phyloP scores from a whole-genome alignment of 163 green algal species.

The Trebouxia gelatinosa region DNA sequence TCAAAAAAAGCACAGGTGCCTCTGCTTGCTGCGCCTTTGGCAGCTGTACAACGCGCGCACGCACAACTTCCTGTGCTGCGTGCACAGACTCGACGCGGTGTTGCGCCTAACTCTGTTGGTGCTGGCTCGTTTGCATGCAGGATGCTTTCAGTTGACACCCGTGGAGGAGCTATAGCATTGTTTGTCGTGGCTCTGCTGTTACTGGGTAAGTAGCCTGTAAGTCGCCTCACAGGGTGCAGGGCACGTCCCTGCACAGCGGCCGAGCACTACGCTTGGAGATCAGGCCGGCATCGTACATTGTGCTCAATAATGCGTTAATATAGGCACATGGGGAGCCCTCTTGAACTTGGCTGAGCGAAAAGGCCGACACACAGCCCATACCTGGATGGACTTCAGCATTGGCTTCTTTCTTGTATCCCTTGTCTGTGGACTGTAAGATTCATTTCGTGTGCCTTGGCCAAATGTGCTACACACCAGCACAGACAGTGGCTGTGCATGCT shows the following conservation, averaged over 20 bases:
- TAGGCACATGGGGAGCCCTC: conserved; percentile 22
- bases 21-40: no score
- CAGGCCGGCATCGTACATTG: background rate
- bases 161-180: conserved; percentile 12
- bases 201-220: background rate
- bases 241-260: background rate
- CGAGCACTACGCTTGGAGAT: background rate
- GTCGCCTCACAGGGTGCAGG: background rate
- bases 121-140: background rate
- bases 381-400: conserved; percentile 26
- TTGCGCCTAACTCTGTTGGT: no score
- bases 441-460: no score
- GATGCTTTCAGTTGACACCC: conserved; percentile 12
- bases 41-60: no score
- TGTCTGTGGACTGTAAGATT: conserved; percentile 10
- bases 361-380: conserved; percentile 12
- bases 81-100: no score
- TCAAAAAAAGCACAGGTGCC: no score
- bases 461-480: no score
- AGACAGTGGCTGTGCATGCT: no score
- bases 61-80: no score
- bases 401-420: conserved; percentile 20
- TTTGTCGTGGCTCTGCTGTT: conserved; percentile 13
- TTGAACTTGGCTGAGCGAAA: conserved; percentile 27
- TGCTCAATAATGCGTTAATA: background rate